Base-by-base conservation (phyloP, 352 stramenopile species). In the Phytophthora sansomeana region DNA sequence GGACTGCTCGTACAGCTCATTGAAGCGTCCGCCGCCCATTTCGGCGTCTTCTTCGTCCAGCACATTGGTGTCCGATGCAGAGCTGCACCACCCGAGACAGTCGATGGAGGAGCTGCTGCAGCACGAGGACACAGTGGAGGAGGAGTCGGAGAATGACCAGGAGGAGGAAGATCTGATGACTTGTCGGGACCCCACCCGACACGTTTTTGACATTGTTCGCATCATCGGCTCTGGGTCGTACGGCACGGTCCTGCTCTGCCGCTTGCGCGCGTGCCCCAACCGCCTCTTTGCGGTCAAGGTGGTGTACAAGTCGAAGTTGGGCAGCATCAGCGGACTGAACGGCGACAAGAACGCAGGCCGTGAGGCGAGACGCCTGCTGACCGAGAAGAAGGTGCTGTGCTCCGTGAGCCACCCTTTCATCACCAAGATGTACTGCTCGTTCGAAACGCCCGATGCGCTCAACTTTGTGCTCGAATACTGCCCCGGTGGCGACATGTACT, bases 381-480 rank as follows among this genome's bases (percentile, higher is more conserved):
- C 97, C 46, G 98, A 99, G 80, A 98, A 98, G 80, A 94, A 98
- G 54, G 98, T 99, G 69, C 92, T 99, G 54, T 90, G 91, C 30
- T 83, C 78, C 10, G 83, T 99, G 54, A 83, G 97, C 54, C 97
- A 99, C 73, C 97, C 98, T 17, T 99, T 99, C 75, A 97, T 99
- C 66, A 97, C 98, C 47, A 97, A 98, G 72, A 87, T 99, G 51
- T 91, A 96, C 55, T 93, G 86, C 58, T 98, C 97, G 2, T 99
- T 98, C 41, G 86, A 94, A 67, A 92, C 83, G 1, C 54, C 69
- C 13, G 80, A 96, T 21, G 98, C 98, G 60, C 85, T 99, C 0
- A 98, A 99, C 69, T 99, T 99, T 71, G 97, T 99, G 19, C 83
- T 99, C 28, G 98, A 99, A 75, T 99, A 99, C 80, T 99, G 97